Base-by-base conservation (phyloP, 2,329 filamentous ascomycete genomes). In the Pseudocercospora musae region DNA sequence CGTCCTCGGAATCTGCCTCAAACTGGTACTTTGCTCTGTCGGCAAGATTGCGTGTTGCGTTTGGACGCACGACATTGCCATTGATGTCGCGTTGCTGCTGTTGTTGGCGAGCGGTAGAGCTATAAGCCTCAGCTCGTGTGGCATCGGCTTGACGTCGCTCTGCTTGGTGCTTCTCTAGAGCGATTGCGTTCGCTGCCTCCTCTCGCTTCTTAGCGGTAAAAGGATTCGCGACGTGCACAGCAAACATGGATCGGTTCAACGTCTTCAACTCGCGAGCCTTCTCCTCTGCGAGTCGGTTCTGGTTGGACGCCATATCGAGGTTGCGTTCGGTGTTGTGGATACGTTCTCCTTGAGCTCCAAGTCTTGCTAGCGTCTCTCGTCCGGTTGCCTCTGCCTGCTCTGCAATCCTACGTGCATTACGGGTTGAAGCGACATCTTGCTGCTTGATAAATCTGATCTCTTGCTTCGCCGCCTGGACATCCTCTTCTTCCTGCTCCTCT, bases 171-270 rank as follows among this genome's bases (percentile, higher is more conserved):
- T 88, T 88, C 50, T 89, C 86, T 71, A 96, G 80, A 49, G 90
- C 84, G 59, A 85, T 82, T 56, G 88, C 81, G 67, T 95, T 90
- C 44, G 86, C 84, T 61, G 85, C 86, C 59, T 72, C 65, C 49
- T 70, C 70, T 49, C 88, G 84, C 68, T 83, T 84, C 65, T 85
- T 86, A 13, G 86, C 86, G 0, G 90, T 95, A 74, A 96, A 81
- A 4, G 79, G 79, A 65, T 78, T 78, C 37, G 69, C 69, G 25
- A 74, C 72, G 64, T 77, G 73, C 49, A 75, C 72, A 46, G 91
- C 90, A 72, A 96, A 96, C 92, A 97, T 96, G 79, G 89, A 92
- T 66, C 89, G 83, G 77, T 97, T 96, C 55, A 96, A 81, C 0
- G 86, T 91, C 79, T 94, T 94, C 40, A 97, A 80, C 73, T 96